These are phyloP conservation scores for Leishmania guyanensis DNA, from an alignment of 208 protist species.

Conservation along the genomic window DNA sequence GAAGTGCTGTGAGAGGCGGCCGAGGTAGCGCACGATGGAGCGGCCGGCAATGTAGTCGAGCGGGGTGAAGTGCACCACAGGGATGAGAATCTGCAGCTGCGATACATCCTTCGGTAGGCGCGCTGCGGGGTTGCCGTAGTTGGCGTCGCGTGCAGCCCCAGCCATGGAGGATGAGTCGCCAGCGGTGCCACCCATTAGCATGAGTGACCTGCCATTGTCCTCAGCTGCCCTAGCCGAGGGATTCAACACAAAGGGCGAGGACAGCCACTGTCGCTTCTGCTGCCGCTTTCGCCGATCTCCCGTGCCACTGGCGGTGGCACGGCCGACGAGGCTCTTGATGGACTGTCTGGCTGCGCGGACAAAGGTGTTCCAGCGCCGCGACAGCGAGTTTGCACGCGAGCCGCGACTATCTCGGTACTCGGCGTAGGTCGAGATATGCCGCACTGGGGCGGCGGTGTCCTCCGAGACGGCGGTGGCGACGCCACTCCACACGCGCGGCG, in stretches of 20 bases:
- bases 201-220: conserved; percentile 4
- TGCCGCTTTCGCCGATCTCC: conserved; percentile 30
- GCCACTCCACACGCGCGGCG: conserved; percentile 32
- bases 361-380: conserved; percentile 44
- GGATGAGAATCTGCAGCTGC: conserved; percentile 35
- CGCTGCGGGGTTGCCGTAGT: conserved; percentile 30
- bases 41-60: conserved; percentile 82
- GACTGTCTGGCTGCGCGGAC: conserved; percentile 39
- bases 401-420: conserved; percentile 48
- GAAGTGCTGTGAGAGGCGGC: conserved; percentile 91
- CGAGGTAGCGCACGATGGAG: conserved; percentile 84
- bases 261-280: conserved; percentile 28
- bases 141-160: conserved; percentile 15
- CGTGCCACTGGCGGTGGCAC: conserved; percentile 22
- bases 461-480: conserved; percentile 31
- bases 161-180: not conserved
- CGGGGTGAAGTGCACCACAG: conserved; percentile 69
- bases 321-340: conserved; percentile 37
- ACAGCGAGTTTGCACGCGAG: conserved; percentile 33
- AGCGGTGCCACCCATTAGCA: not conserved
- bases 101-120: conserved; percentile 46
- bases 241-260: not conserved
- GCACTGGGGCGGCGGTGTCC: conserved; percentile 21
- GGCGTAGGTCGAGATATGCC: conserved; percentile 42
- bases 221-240: not conserved